Evolutionary conservation across 208 protist genomes (phyloP).

Genomic region (Trypanosoma vivax): DNA sequence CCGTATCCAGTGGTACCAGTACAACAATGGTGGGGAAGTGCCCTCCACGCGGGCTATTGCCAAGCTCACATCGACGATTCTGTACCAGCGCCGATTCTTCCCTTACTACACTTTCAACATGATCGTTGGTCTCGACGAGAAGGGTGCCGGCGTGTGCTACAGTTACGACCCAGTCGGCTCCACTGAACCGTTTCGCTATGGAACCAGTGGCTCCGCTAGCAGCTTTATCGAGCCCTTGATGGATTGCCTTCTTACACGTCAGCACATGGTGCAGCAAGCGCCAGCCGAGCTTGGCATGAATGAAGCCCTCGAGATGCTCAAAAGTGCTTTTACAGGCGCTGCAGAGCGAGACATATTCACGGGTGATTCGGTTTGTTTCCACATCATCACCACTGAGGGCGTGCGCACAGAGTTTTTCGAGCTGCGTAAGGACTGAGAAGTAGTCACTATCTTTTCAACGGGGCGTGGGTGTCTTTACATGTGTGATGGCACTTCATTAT

Average conservation of each 20-base stretch:
- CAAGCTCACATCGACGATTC: constrained; percentile 95
- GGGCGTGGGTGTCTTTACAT: too few relatives aligned
- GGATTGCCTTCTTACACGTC: constrained; percentile 92
- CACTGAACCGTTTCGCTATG: constrained; percentile 92
- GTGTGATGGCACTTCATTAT: too few relatives aligned
- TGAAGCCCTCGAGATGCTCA: constrained; percentile 88
- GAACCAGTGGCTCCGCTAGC: constrained; percentile 88
- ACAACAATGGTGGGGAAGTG: constrained; percentile 89
- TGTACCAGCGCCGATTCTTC: constrained; percentile 98
- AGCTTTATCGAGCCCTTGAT: constrained; percentile 96
- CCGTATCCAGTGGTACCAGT: constrained; percentile 92
- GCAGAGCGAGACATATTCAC: constrained; percentile 97
- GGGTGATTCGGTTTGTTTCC: constrained; percentile 94
- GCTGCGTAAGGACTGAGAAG: constrained; percentile 44
- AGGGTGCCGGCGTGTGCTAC: constrained; percentile 95
- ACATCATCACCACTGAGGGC: constrained; percentile 83
- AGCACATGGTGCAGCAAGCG: constrained; percentile 68
- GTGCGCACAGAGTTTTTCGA: constrained; percentile 61
- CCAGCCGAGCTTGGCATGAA: constrained; percentile 64
- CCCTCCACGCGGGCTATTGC: constrained; percentile 91
- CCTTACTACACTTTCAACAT: constrained; percentile 99
- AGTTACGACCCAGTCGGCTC: constrained; percentile 98
- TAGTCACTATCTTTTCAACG: too few relatives aligned
- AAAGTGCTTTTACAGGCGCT: constrained; percentile 94
- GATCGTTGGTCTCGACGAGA: constrained; percentile 93